Base-by-base conservation (phyloP, 2,329 filamentous ascomycete genomes). In the Scytalidium sp. region DNA sequence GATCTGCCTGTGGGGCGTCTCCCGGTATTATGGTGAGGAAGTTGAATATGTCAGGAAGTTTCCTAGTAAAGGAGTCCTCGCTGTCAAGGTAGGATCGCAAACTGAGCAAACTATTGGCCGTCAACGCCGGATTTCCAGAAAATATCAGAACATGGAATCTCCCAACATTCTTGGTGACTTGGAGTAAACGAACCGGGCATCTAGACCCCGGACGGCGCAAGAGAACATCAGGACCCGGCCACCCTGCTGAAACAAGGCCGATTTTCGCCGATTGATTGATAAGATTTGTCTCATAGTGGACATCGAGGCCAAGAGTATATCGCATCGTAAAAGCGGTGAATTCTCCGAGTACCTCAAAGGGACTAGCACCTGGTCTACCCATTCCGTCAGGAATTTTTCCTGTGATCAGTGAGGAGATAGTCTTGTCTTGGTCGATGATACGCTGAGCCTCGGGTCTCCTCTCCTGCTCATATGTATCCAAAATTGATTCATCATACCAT, bases 241-340 rank as follows among this genome's bases (percentile, higher is more conserved):
- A 53, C 63, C 67, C 50, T 74, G 71, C 62, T 76, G 76, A 50
- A 74, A 73, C 32, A 74, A 74, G 52, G 76, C 76, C 57, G 67
- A 75, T 20, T 73, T 76, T 56, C 63, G 76, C 46, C 73, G 71
- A 70, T 2, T 83, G 63, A 58, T 87, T 90, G 60, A 87, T 78
- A 44, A 77, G 70, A 70, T 81, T 80, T 9, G 74, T 75, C 6
- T 75, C 76, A 64, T 90, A 90, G 62, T 83, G 81, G 2, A 84
- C 85, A 1, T 86, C 86, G 25, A 87, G 78, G 15, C 86, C 86
- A 0, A 84, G 87, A 57, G 89, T 89, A 68, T 90, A 90, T 8
- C 83, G 79, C 27, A 88, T 79, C 11, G 43, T 36, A 49, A 89
- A 88, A 41, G 80, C 81, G 42, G 79, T 73, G 63, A 90, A 89